Conservation (phyloP, 495 filamentous ascomycete species). For the Clavariopsis aquatica region DNA sequence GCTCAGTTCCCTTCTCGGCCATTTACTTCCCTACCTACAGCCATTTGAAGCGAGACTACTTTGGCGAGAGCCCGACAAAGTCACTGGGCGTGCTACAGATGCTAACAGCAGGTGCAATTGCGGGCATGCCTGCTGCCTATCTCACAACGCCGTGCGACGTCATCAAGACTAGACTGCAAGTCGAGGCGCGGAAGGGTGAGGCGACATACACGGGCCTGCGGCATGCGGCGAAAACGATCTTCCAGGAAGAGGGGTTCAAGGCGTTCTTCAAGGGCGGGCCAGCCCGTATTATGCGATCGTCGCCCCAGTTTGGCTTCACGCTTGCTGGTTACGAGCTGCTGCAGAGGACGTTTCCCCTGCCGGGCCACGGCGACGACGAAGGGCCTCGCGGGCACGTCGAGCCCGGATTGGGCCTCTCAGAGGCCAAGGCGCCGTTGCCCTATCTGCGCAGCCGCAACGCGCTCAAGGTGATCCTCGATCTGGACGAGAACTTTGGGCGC, state of each 20-base stretch:
- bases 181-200: conserved; percentile 95
- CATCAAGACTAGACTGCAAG: conserved; percentile 97
- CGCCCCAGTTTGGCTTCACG: conserved; percentile 97
- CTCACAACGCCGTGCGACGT: conserved; percentile 97
- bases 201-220: conserved; percentile 80
- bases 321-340: conserved; percentile 92
- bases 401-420: conserved; percentile 58
- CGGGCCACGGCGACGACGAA: conserved; percentile 57
- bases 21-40: conserved; percentile 98
- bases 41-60: conserved; percentile 89
- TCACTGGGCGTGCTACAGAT: conserved; percentile 91
- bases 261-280: conserved; percentile 99
- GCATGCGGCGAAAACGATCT: conserved; percentile 80
- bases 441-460: conserved; percentile 88
- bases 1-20: conserved; percentile 82
- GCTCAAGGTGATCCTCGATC: conserved; percentile 92
- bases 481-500: conserved; percentile 87
- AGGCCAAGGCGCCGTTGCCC: conserved; percentile 68
- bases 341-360: conserved; percentile 79
- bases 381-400: conserved; percentile 52
- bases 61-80: conserved; percentile 86
- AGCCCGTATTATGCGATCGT: conserved; percentile 88
- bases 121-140: conserved; percentile 98
- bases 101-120: conserved; percentile 91
- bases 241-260: conserved; percentile 84